Evolutionary conservation across 805 yeast species (phyloP), one percentile per base, ranked within the genome.

Genomic region (Wickerhamomyces canadensis): DNA sequence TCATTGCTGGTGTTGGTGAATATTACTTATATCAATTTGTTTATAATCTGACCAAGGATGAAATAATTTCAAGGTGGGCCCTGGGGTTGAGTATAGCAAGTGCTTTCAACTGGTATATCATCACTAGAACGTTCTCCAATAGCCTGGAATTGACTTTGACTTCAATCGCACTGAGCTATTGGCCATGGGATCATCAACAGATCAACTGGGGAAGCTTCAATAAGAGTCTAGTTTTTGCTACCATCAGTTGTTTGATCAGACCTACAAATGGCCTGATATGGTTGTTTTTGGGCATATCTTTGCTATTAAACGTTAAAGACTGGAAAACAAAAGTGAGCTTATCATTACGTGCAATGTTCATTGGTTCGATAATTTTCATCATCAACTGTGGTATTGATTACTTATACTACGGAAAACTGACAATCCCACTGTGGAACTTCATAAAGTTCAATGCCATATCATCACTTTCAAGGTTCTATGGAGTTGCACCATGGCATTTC

Each of bases 231-330:
- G 32, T 58, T 0, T 53, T 80, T 23, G 93, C 86, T 0, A 70
- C 77, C 2, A 25, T 76, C 2, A 67, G 85, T 17, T 82, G 89
- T 48, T 61, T 87, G 1, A 73, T 87, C 7, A 67, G 98, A 40
- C 98, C 98, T 1, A 86, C 95, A 0, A 88, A 85, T 55, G 82
- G 70, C 0, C 50, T 89, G 1, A 61, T 88, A 4, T 93, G 98
- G 98, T 23, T 70, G 0, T 62, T 69, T 19, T 58, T 84, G 17
- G 95, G 93, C 0, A 37, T 16, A 34, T 42, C 26, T 27, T 57
- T 36, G 14, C 31, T 33, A 16, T 31, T 12, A 23, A 40, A 36
- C 26, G 44, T 29, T 17, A 5, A 28, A 15, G 38, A 19, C 40
- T 41, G 41, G 31, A 15, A 4, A 5, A 37, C 43, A 17, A 33